Base-by-base conservation (phyloP, 2,329 filamentous ascomycete genomes). In the Raffaelea ambrosiae region DNA sequence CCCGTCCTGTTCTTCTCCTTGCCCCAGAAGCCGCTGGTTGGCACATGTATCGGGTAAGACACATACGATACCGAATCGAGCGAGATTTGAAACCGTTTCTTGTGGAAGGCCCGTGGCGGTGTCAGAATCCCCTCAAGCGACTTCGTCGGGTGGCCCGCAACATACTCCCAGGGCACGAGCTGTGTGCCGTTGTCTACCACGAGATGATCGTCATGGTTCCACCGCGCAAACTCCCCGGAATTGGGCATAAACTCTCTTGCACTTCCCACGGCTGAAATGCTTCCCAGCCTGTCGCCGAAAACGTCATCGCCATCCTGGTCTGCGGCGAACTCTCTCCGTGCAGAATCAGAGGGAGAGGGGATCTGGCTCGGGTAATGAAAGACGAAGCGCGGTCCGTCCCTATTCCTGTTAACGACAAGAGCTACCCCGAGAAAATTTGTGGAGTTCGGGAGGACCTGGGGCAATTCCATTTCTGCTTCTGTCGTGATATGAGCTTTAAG, bases 281-380 rank as follows among this genome's bases (percentile, higher is more conserved):
- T 66, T 2, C 67, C 62, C 29, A 72, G 63, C 33, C 71, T 68
- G 52, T 76, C 71, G 13, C 73, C 63, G 16, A 77, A 60, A 21
- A 68, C 62, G 52, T 80, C 77, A 45, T 80, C 76, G 21, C 75
- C 67, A 43, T 77, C 72, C 13, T 63, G 61, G 23, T 63, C 62
- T 19, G 59, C 59, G 22, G 59, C 59, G 46, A 64, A 57, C 20
- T 61, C 53, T 43, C 59, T 40, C 10, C 44, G 49, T 10, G 47
- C 42, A 10, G 48, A 54, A 20, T 61, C 58, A 31, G 54, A 72
- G 64, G 58, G 69, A 66, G 57, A 61, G 9, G 60, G 61, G 40
- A 78, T 71, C 42, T 69, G 63, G n/a, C 82, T 76, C n/a, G 88
- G 88, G 59, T 93, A 93, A 65, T 95, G 87, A 64, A 90, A 95